A percentile compares a stretch with the other conserved stretches of the same genome.
Evolutionary conservation across 805 yeast species (phyloP).

Genomic region (Starmerella floricola): DNA sequence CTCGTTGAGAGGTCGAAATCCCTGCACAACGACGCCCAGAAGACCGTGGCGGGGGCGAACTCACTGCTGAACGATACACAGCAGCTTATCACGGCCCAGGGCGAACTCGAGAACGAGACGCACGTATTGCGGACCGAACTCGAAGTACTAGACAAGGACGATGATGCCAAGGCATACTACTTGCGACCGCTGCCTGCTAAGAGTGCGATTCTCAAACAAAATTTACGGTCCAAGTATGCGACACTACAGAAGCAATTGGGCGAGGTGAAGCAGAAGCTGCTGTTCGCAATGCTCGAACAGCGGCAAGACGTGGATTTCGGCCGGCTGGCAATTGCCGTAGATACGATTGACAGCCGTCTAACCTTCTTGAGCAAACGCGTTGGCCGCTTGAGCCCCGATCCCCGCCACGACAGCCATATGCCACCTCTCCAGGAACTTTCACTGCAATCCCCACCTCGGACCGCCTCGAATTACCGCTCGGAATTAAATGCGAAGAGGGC

Average conservation of each 20-base stretch:
- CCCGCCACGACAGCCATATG: no score
- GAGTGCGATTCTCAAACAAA: not conserved
- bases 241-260: not conserved
- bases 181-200: constrained; percentile 10
- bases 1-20: not conserved
- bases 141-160: not conserved
- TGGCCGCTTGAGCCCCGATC: not conserved
- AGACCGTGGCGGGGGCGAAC: not conserved
- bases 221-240: not conserved
- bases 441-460: no score
- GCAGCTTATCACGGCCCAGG: not conserved
- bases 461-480: no score
- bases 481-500: no score
- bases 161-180: constrained; percentile 5
- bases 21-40: no score
- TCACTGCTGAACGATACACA: not conserved
- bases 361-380: not conserved
- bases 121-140: not conserved
- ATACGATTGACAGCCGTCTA: constrained; percentile 10
- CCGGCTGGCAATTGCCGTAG: constrained; percentile 4
- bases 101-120: not conserved
- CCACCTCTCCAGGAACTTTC: no score
- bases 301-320: not conserved
- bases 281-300: constrained; percentile 1
- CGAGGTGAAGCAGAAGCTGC: not conserved